These are phyloP conservation scores for Vigna reflexopilosa DNA, from an alignment of 306 rosid genomes.

Conservation along the genomic window DNA sequence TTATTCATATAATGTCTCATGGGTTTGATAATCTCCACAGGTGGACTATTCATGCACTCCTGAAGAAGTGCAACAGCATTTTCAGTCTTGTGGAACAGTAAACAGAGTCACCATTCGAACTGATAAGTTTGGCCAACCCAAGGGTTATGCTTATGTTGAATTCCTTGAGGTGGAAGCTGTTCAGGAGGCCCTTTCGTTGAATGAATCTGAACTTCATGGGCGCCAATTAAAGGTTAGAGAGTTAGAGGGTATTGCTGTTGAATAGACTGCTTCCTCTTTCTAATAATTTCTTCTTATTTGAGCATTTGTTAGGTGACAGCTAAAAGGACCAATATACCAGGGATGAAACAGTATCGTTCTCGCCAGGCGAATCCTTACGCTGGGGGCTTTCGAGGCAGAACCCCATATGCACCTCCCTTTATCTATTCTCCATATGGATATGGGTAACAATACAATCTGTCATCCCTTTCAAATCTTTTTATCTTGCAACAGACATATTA, in stretches of 20 bases:
- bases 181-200: slow-evolving; percentile 73
- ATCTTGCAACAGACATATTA: background rate
- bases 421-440: slow-evolving; percentile 70
- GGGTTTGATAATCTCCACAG: slow-evolving; percentile 46
- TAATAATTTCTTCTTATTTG: slow-evolving; percentile 8
- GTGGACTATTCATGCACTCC: slow-evolving; percentile 81
- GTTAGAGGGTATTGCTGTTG: background rate
- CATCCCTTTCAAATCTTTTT: background rate
- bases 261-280: slow-evolving; percentile 1
- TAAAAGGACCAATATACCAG: slow-evolving; percentile 76
- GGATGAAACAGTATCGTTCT: slow-evolving; percentile 73
- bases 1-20: slow-evolving; percentile 11
- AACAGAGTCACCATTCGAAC: slow-evolving; percentile 82
- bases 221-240: slow-evolving; percentile 73
- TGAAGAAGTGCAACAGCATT: slow-evolving; percentile 90
- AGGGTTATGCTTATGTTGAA: slow-evolving; percentile 88
- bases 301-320: slow-evolving; percentile 62
- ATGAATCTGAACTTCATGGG: slow-evolving; percentile 80
- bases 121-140: slow-evolving; percentile 83
- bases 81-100: slow-evolving; percentile 78
- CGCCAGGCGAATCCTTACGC: slow-evolving; percentile 65
- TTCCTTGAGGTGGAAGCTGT: slow-evolving; percentile 77
- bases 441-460: slow-evolving; percentile 54
- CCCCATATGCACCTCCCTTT: slow-evolving; percentile 67
- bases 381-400: slow-evolving; percentile 67